Base-by-base conservation (phyloP, 75 land plant genomes). In the Chamaecyparis obtusa region DNA sequence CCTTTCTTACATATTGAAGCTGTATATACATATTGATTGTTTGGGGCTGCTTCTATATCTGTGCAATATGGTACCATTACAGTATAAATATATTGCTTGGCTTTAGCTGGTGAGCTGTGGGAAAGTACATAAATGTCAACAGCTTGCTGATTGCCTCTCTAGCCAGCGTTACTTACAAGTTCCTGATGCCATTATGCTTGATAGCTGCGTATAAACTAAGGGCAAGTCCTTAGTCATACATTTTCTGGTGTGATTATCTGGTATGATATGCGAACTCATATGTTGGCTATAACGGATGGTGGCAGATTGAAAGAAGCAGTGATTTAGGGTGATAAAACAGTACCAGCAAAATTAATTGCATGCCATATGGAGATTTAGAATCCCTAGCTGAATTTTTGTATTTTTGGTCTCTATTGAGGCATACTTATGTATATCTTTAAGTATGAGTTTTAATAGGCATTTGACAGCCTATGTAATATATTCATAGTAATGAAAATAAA, bases 341-440 rank as follows among this genome's bases (percentile, higher is more conserved):
- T 78, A 78, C 41, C 81, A 17, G 17, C 0, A 41, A 39, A 78
- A 78, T 78, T 24, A 8, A 78, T 37, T 78, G 46, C n/a, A 19
- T 77, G 35, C 44, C 37, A 44, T 24, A 41, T 41, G 46, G 81
- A 78, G 44, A 78, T 78, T 24, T 78, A 64, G 3, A 41, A 43
- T 78, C 46, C 81, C 46, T 39, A 41, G 46, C 24, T 78, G 81
- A 41, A 78, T 78, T n/a, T 41, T 41, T 78, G 46, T 78, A 41
- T 41, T 78, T 78, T 78, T 78, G 69, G 83, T 81, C 83, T 46
- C 83, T 27, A 81, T 44, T 80, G n/a, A 80, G 83, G 49, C 83
- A 44, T 46, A 44, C 48, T 78, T 46, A 27, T 81, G 83, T 81
- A 81, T 81, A 81, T 81, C 49, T 41, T 2, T 32, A 46, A 46